Evolutionary conservation across 805 yeast species (phyloP).

Genomic region (Torulaspora indica): DNA sequence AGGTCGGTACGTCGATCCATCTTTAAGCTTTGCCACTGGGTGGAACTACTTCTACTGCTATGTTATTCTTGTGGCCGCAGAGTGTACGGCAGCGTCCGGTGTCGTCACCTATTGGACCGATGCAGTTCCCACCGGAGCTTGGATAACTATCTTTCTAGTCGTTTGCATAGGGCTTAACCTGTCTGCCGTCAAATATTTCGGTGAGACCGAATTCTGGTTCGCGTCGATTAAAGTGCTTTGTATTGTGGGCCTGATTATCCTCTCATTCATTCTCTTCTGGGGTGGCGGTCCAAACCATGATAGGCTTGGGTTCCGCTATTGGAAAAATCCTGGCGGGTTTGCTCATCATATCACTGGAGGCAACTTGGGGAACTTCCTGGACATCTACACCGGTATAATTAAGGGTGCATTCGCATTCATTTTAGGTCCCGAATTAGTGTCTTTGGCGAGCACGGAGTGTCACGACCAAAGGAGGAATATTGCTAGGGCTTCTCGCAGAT

Average conservation of each 20-base stretch:
- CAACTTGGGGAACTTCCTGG: constrained; percentile 57
- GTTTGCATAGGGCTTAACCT: constrained; percentile 45
- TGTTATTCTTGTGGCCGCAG: constrained; percentile 51
- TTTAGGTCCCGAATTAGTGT: constrained; percentile 59
- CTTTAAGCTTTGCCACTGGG: constrained; percentile 58
- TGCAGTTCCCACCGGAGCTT: constrained; percentile 51
- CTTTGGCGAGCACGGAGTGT: constrained; percentile 55
- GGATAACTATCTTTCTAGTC: constrained; percentile 52
- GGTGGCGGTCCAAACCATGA: constrained; percentile 48
- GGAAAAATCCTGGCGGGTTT: constrained; percentile 60
- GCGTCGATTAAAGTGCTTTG: constrained; percentile 44
- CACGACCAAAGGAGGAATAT: constrained; percentile 54
- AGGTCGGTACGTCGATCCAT: constrained; percentile 54
- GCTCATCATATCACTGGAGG: constrained; percentile 47
- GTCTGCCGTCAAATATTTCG: constrained; percentile 49
- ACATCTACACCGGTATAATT: constrained; percentile 57
- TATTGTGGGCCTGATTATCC: constrained; percentile 43
- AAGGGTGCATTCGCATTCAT: constrained; percentile 64
- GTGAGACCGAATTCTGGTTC: constrained; percentile 39
- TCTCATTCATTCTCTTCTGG: constrained; percentile 45
- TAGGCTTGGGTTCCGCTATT: constrained; percentile 62
- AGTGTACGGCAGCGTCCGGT: constrained; percentile 60
- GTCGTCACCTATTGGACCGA: constrained; percentile 60
- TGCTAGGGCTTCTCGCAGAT: constrained; percentile 57
- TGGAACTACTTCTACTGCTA: constrained; percentile 52